These are phyloP conservation scores for Aspergillus sergii DNA, from an alignment of 2,329 filamentous ascomycete genomes.

Conservation along the genomic window DNA sequence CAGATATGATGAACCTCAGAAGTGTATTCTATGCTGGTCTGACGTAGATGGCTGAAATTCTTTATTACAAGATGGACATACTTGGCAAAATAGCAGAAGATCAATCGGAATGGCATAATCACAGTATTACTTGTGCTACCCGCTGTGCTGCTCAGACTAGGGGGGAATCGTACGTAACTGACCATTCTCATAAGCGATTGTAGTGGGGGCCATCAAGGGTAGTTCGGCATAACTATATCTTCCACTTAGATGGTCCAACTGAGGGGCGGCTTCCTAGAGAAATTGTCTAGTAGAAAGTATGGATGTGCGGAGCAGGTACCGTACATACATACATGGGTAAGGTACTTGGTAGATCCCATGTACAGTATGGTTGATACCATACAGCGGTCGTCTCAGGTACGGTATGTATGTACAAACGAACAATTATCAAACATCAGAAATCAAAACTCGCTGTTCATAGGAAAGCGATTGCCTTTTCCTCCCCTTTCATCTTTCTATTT, in stretches of 20 bases:
- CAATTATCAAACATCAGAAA: not conserved
- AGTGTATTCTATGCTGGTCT: not conserved
- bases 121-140: not conserved
- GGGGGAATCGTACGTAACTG: slow-evolving; percentile 1
- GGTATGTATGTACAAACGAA: not conserved
- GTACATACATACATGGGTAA: not conserved
- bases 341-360: slow-evolving; percentile 1
- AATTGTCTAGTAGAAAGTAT: not conserved
- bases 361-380: not conserved
- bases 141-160: not conserved
- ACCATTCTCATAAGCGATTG: slow-evolving; percentile 2
- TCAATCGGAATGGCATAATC: slow-evolving; percentile 1
- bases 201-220: slow-evolving; percentile 12
- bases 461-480: not conserved
- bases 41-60: not conserved
- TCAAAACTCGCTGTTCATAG: not conserved
- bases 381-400: not conserved
- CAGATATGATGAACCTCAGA: not conserved
- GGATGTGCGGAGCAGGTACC: slow-evolving; percentile 7
- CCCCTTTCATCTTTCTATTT: not conserved
- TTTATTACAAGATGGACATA: not conserved
- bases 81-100: not conserved
- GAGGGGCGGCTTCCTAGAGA: slow-evolving; percentile 7
- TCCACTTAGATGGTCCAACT: not conserved
- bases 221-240: slow-evolving; percentile 6